Conservation (phyloP, 148 eudicot species). For the Chenopodium berlandieri region DNA sequence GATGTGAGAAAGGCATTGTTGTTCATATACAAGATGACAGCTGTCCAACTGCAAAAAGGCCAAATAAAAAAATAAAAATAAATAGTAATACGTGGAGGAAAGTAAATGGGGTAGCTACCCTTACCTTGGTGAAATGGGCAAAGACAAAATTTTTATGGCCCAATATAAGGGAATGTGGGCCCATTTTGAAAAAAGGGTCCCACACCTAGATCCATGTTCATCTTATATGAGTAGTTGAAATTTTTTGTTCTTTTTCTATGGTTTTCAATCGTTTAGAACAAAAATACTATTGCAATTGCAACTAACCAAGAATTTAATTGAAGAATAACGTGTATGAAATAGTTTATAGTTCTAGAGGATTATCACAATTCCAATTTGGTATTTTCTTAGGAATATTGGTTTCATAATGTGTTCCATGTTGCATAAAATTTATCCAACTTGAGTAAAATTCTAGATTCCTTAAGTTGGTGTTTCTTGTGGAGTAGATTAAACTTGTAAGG, state of each 20-base stretch:
- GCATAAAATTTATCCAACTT: background rate
- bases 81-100: slow-evolving; percentile 14
- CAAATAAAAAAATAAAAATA: background rate
- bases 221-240: slow-evolving; percentile 15
- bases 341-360: background rate
- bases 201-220: background rate
- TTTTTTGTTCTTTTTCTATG: slow-evolving; percentile 15
- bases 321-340: background rate
- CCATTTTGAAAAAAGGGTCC: background rate
- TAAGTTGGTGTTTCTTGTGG: background rate
- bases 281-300: background rate
- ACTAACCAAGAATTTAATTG: background rate
- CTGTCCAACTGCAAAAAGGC: slow-evolving; percentile 9
- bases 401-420: background rate
- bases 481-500: background rate
- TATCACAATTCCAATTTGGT: background rate
- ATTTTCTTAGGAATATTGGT: background rate
- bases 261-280: slow-evolving; percentile 9
- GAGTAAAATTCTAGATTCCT: background rate
- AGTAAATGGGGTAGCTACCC: slow-evolving; percentile 8
- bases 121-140: background rate
- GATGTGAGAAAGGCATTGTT: background rate
- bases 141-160: slow-evolving; percentile 17
- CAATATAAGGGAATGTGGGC: background rate
- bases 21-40: slow-evolving; percentile 9